These are phyloP conservation scores for Triticum monococcum DNA, from an alignment of 176 grass and related monocot genomes.

Conservation along the genomic window DNA sequence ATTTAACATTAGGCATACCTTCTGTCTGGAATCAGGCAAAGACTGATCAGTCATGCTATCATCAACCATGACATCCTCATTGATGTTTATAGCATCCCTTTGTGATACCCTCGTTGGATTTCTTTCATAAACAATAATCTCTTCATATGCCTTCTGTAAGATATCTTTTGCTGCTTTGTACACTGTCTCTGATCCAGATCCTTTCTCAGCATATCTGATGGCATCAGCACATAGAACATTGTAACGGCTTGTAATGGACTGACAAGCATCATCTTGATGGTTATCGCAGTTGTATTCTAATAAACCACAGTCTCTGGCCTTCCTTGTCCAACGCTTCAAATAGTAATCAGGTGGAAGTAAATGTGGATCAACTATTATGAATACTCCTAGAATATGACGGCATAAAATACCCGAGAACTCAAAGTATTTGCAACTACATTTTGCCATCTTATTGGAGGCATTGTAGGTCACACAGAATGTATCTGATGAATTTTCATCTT, in stretches of 20 bases:
- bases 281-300: conserved; percentile 49
- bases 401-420: conserved; percentile 87
- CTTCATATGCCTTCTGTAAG: conserved; percentile 74
- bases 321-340: conserved; percentile 80
- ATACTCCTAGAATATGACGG: conserved; percentile 84
- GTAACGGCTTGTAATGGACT: conserved; percentile 56
- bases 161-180: conserved; percentile 87
- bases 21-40: conserved; percentile 70
- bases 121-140: conserved; percentile 76
- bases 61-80: conserved; percentile 79
- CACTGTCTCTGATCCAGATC: conserved; percentile 48
- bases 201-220: conserved; percentile 73
- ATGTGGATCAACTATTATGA: conserved; percentile 68
- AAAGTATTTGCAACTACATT: conserved; percentile 87
- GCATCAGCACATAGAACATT: conserved; percentile 71
- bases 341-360: conserved; percentile 67
- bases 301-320: conserved; percentile 53
- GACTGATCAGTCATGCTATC: conserved; percentile 69
- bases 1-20: conserved; percentile 50
- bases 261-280: conserved; percentile 42
- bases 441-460: conserved; percentile 63
- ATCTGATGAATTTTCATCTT: conserved; percentile 72
- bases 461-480: conserved; percentile 79
- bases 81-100: conserved; percentile 90
- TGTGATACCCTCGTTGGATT: conserved; percentile 52